A percentile compares a stretch with the other conserved stretches of the same genome.
Evolutionary conservation across 352 stramenopile species (phyloP).

Genomic region (Phytopythium ostracodes): DNA sequence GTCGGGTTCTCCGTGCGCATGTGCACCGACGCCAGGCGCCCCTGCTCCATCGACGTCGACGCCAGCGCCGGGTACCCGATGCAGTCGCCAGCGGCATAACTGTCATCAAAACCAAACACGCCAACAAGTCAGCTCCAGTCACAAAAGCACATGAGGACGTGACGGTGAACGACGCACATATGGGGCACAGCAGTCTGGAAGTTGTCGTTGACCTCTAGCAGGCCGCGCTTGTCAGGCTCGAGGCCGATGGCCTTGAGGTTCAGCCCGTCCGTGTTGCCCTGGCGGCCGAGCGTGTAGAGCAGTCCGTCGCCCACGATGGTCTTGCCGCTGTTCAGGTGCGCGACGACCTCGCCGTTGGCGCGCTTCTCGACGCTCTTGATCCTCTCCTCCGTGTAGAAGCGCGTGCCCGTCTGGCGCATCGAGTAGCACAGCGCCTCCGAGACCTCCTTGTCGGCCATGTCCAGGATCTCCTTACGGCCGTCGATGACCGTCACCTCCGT

Average conservation of each 20-base stretch:
- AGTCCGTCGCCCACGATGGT: conserved; percentile 78
- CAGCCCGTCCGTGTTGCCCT: conserved; percentile 84
- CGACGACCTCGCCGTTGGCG: conserved; percentile 60
- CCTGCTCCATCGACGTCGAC: conserved; percentile 91
- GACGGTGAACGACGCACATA: conserved; percentile 53
- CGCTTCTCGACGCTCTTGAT: conserved; percentile 74
- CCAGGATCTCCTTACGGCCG: conserved; percentile 78
- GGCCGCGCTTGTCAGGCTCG: conserved; percentile 71
- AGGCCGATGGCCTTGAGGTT: conserved; percentile 80
- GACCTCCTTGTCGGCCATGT: conserved; percentile 89
- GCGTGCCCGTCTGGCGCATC: conserved; percentile 84
- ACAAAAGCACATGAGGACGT: too few relatives aligned
- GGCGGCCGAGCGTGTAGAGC: conserved; percentile 85
- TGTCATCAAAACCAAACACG: conserved; percentile 23
- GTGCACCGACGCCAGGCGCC: conserved; percentile 79
- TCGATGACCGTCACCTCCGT: conserved; percentile 90
- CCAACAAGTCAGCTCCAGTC: neutral
- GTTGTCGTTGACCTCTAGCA: conserved; percentile 85
- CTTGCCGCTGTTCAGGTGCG: conserved; percentile 84
- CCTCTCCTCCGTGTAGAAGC: conserved; percentile 82
- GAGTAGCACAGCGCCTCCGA: conserved; percentile 83
- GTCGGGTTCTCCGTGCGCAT: conserved; percentile 75
- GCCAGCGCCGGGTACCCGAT: conserved; percentile 88
- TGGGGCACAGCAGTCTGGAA: conserved; percentile 84
- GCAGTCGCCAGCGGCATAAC: conserved; percentile 88